These are phyloP conservation scores for Boletellus sp. DNA, from an alignment of 1,284 basidiomycete species.

Conservation along the genomic window DNA sequence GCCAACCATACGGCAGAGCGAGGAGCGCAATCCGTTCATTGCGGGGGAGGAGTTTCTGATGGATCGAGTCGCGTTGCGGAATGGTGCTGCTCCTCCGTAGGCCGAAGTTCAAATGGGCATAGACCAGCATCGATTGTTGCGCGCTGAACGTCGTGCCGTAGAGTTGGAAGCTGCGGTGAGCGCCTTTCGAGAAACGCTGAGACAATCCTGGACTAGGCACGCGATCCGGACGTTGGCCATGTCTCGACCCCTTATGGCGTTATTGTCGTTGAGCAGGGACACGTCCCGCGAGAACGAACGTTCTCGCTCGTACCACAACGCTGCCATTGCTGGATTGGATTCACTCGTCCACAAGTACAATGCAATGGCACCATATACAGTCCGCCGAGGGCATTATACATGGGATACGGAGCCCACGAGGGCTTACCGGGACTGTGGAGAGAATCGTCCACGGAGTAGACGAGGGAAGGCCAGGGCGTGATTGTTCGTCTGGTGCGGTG, in stretches of 20 bases:
- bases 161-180: too few relatives aligned
- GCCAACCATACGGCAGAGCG: conserved; percentile 57
- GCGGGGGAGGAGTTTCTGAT: too few relatives aligned
- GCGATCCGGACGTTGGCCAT: conserved; percentile 60
- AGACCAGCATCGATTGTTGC: not conserved
- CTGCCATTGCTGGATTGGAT: conserved; percentile 71
- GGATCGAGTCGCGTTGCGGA: too few relatives aligned
- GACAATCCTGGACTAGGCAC: conserved; percentile 64
- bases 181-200: conserved; percentile 49
- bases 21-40: conserved; percentile 23
- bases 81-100: conserved; percentile 25
- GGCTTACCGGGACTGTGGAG: too few relatives aligned
- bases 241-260: too few relatives aligned
- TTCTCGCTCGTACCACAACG: conserved; percentile 66
- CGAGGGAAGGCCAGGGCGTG: too few relatives aligned
- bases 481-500: too few relatives aligned
- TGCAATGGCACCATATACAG: conserved; percentile 47
- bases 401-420: too few relatives aligned
- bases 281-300: conserved; percentile 49
- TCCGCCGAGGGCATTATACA: too few relatives aligned
- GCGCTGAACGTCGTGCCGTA: conserved; percentile 33
- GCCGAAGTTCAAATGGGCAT: conserved; percentile 74
- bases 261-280: too few relatives aligned
- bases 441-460: too few relatives aligned
- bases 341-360: conserved; percentile 76